Conservation (phyloP, 306 rosid genomes). For the Quercus variabilis region DNA sequence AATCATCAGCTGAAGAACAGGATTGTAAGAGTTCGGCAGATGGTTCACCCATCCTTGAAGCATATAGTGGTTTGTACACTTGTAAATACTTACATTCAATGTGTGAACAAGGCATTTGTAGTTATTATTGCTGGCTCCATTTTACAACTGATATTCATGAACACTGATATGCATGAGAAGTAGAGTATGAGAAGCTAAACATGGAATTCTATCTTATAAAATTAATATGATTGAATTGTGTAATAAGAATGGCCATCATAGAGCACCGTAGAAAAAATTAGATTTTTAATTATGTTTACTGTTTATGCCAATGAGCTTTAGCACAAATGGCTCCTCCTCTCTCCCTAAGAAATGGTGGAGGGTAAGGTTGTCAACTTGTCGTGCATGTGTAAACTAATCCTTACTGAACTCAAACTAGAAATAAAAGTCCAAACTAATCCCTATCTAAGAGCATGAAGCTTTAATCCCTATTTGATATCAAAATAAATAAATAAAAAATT, state of each 20-base stretch:
- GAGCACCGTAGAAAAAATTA: not conserved
- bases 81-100: slow-evolving; percentile 15
- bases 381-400: no score
- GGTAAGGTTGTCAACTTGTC: no score
- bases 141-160: not conserved
- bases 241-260: not conserved
- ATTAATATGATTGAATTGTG: not conserved
- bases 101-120: not conserved
- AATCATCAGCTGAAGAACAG: slow-evolving; percentile 55
- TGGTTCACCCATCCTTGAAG: slow-evolving; percentile 39
- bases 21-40: slow-evolving; percentile 37
- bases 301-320: not conserved
- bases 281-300: not conserved
- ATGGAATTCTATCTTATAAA: not conserved
- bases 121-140: not conserved
- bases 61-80: slow-evolving; percentile 18
- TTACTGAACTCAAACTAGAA: no score
- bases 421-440: no score
- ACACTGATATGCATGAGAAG: not conserved
- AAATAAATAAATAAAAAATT: no score
- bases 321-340: no score
- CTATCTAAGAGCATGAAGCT: no score
- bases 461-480: no score
- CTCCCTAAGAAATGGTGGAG: no score
- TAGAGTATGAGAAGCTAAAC: not conserved